Evolutionary conservation across 106 monocot genomes (phyloP), one percentile per base, ranked within the genome.

Genomic region (Apostasia ramifera): DNA sequence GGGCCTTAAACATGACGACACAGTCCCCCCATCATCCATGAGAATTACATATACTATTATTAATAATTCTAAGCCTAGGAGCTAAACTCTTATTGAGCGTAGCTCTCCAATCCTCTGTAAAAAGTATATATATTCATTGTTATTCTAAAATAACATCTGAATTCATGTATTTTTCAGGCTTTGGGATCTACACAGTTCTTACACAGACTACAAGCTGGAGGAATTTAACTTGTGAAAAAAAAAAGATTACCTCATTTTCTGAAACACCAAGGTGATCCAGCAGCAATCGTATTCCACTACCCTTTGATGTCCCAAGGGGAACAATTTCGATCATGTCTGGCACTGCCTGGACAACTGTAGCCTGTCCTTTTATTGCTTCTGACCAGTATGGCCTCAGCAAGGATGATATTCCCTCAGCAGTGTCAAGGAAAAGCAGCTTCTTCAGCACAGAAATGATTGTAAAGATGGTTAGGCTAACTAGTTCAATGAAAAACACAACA

Each of bases 281-380:
- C 56, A 95, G 79, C 53, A 85, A 63, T 57, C 76, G 81, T 15
- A 95, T 81, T 6, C 94, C 94, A 45, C 60, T 55, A 12, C 88
- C 94, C 73, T 95, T 95, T 9, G 85, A 88, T 44, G 94, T 84
- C 61, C 82, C 88, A 51, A 63, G 48, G 53, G 94, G 94, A 3
- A 95, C 80, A 55, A 91, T 86, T 76, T 95, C 94, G 62, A 95
- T 91, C 88, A 88, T 91, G 67, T 91, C 83, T 42, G 88, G 66
- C 54, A 80, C 73, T 12, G 85, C 88, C 50, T 95, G 94, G 50
- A 88, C 83, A 61, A 95, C 83, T 65, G 67, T 44, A 13, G 94
- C 91, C 14, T 79, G 83, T 2, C 79, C 85, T 49, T 74, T 60
- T 63, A 66, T 80, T 59, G 78, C 91, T 65, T 84, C 85, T 66